A percentile compares a stretch with the other conserved stretches of the same genome.
These are phyloP conservation scores for Pseudofabraea citricarpa DNA, from an alignment of 2,329 filamentous ascomycete species.

Conservation along the genomic window DNA sequence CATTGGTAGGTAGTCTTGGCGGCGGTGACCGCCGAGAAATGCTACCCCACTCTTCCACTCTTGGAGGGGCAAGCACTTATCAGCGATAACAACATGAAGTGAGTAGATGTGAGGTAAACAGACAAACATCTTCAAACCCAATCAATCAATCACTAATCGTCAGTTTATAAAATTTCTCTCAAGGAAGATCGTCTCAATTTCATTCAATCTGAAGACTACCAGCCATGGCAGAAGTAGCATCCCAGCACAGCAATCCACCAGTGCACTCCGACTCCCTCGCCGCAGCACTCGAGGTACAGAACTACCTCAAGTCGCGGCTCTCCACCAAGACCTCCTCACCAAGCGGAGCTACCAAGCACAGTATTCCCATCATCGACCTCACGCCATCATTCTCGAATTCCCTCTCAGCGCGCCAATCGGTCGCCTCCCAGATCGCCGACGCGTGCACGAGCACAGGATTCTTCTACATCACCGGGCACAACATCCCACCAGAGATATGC, in stretches of 20 bases:
- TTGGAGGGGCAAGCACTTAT: too few species aligned
- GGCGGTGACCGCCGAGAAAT: too few species aligned
- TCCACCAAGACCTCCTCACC: conserved; percentile 10
- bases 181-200: too few species aligned
- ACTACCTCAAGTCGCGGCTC: conserved; percentile 22
- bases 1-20: too few species aligned
- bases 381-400: conserved; percentile 23
- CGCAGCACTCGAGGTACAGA: conserved; percentile 22
- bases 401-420: conserved; percentile 16
- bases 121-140: too few species aligned
- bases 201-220: not conserved
- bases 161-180: too few species aligned
- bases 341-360: conserved; percentile 9
- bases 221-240: conserved; percentile 1
- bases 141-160: too few species aligned
- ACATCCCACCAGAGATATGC: conserved; percentile 36
- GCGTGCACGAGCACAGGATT: conserved; percentile 25
- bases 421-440: conserved; percentile 21
- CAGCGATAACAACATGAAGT: too few species aligned
- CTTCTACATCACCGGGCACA: conserved; percentile 39
- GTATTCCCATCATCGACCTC: conserved; percentile 26
- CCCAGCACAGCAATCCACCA: not conserved
- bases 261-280: conserved; percentile 8
- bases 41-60: too few species aligned
- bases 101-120: too few species aligned